Evolutionary conservation across 2,329 filamentous ascomycete species (phyloP), one percentile per base, ranked within the genome.

Genomic region (Thermoascus crustaceus): DNA sequence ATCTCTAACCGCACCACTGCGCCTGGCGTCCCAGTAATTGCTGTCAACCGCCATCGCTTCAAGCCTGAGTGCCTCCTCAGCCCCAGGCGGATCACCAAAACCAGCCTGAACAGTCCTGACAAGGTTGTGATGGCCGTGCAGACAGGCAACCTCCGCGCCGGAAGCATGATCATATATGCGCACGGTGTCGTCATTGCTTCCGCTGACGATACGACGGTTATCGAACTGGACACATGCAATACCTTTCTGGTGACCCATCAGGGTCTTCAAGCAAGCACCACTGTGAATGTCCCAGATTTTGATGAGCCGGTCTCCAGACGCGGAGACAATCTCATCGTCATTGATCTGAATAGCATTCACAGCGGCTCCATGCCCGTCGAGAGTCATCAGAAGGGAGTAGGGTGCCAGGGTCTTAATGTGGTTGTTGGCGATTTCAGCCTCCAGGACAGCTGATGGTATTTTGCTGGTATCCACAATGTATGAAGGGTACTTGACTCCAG

Each of bases 181-280:
- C 20, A 98, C 86, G 25, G 91, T 88, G 55, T 93, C 87, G 58
- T 98, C 91, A 49, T 88, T 95, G 59, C 88, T 95, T 2, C 91
- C 91, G 49, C 86, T 95, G 34, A 98, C 86, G 43, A 98, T 93
- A 13, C 91, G 78, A 33, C 85, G 79, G 17, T 86, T 87, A 55
- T 98, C 91, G 54, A 91, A 96, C 60, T 98, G 89, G 10, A 98
- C 88, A 57, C 91, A 98, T 2, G 91, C 91, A 49, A 98, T 96
- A 20, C 91, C 91, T 58, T 98, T 98, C 44, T 77, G 78, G 52
- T 98, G 91, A 2, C 89, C 91, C 24, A 84, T 71, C 21, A 94
- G 78, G 1, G 85, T 94, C 49, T 83, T 78, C 29, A 75, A 72
- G 57, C 85, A 89, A 27, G 73, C 67, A 38, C 86, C 84, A 5